Evolutionary conservation across 768 basidiomycete genomes (phyloP).

Genomic region (Infundibulicybe gibba): DNA sequence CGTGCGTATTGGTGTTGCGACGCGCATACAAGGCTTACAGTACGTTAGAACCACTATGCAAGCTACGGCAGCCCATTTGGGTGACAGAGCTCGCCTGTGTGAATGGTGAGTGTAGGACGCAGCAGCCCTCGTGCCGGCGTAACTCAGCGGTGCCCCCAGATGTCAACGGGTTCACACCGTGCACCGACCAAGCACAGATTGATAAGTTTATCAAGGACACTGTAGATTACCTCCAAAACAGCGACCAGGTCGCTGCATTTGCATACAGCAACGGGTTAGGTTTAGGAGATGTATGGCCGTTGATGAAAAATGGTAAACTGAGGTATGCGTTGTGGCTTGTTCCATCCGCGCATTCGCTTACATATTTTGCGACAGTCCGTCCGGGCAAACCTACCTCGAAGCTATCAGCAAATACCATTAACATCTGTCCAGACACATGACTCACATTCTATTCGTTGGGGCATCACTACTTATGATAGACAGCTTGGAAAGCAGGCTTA

Average conservation of each 20-base stretch:
- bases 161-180: constrained; percentile 34
- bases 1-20: constrained; percentile 6
- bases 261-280: constrained; percentile 46
- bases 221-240: constrained; percentile 33
- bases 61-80: constrained; percentile 43
- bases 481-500: neutral
- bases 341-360: neutral
- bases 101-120: constrained; percentile 32
- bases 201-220: constrained; percentile 35
- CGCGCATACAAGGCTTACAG: no score
- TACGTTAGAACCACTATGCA: constrained; percentile 36
- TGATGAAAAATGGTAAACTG: constrained; percentile 30
- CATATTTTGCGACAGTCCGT: constrained; percentile 22
- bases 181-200: constrained; percentile 39
- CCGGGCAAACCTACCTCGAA: constrained; percentile 36
- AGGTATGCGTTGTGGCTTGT: constrained; percentile 21
- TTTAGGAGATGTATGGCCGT: constrained; percentile 42
- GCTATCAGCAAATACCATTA: constrained; percentile 36
- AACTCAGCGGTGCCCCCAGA: constrained; percentile 16
- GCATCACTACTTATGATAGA: neutral
- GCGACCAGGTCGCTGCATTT: constrained; percentile 35
- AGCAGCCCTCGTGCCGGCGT: neutral
- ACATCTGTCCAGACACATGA: constrained; percentile 33
- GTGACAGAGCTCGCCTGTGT: constrained; percentile 48
- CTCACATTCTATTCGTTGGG: constrained; percentile 7